A percentile compares a stretch with the other conserved stretches of the same genome.
Evolutionary conservation across 805 yeast genomes (phyloP).

Genomic region (Saccharomycopsis selenospora): DNA sequence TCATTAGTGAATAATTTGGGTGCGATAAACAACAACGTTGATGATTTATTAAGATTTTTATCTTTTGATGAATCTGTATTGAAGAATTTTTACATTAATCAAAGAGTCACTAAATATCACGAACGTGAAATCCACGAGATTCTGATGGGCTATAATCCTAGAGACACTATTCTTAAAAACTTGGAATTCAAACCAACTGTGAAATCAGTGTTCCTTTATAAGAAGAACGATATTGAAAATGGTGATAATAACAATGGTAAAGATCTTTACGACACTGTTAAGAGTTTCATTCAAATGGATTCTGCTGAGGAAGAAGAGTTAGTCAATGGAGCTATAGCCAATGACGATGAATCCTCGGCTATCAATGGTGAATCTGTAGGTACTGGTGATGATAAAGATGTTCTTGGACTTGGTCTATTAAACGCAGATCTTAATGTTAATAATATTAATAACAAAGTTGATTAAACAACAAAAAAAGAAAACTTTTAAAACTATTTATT

Average conservation of each 20-base stretch:
- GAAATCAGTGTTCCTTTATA: conserved; percentile 16
- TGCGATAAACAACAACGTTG: conserved; percentile 14
- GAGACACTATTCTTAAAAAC: background rate
- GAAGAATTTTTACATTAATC: conserved; percentile 10
- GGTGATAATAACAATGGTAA: conserved; percentile 1
- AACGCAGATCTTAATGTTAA: background rate
- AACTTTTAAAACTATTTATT: too few relatives aligned
- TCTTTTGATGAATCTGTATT: conserved; percentile 19
- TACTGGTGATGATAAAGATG: background rate
- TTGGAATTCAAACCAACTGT: conserved; percentile 16
- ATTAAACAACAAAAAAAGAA: too few relatives aligned
- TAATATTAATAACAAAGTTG: too few relatives aligned
- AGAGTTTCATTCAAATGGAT: conserved; percentile 13
- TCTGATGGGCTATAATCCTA: background rate
- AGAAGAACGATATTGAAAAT: conserved; percentile 3
- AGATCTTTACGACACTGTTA: conserved; percentile 14
- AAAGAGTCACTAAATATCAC: conserved; percentile 16
- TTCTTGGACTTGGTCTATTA: background rate
- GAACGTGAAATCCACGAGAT: conserved; percentile 10
- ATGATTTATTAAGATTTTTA: conserved; percentile 16
- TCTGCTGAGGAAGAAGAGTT: conserved; percentile 17
- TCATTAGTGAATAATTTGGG: conserved; percentile 11
- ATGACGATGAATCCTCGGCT: background rate
- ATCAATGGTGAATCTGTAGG: background rate
- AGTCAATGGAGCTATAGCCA: background rate